Evolutionary conservation across 176 grass and related monocot species (phyloP).

Genomic region (Raddia guianensis): DNA sequence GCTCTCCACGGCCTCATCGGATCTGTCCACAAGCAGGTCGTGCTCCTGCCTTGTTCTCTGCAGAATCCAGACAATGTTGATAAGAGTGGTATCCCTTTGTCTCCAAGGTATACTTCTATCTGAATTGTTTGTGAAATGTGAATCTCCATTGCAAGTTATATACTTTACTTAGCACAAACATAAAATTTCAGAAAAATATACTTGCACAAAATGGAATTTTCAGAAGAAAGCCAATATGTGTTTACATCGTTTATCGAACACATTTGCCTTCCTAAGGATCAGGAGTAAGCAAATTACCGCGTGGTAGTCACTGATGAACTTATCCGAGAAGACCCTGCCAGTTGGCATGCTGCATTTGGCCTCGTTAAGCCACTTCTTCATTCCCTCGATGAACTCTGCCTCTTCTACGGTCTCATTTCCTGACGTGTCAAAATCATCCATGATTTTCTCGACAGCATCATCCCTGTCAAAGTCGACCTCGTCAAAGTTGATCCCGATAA

Average conservation of each 20-base stretch:
- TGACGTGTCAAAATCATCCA: constrained; percentile 74
- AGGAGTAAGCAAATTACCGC: constrained; percentile 39
- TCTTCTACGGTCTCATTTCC: constrained; percentile 51
- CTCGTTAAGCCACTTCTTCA: constrained; percentile 69
- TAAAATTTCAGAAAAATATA: not conserved
- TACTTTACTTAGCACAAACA: not conserved
- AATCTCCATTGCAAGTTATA: not conserved
- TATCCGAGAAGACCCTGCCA: constrained; percentile 47
- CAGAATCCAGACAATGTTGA: constrained; percentile 23
- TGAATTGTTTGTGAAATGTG: not conserved
- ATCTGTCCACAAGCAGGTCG: constrained; percentile 51
- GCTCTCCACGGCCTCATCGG: constrained; percentile 74
- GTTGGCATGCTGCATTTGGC: constrained; percentile 41
- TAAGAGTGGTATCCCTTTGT: not conserved
- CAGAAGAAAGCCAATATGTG: not conserved
- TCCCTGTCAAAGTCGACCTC: constrained; percentile 62
- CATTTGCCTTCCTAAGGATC: not conserved
- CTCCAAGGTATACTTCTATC: not conserved
- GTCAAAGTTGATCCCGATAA: constrained; percentile 65
- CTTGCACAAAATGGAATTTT: not conserved
- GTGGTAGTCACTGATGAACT: constrained; percentile 67
- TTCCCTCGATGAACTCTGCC: constrained; percentile 65
- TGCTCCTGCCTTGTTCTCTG: constrained; percentile 78
- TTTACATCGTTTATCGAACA: not conserved
- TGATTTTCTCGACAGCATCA: constrained; percentile 55